Evolutionary conservation across 208 protist species (phyloP).

Genomic region (Wallacemonas sp.): DNA sequence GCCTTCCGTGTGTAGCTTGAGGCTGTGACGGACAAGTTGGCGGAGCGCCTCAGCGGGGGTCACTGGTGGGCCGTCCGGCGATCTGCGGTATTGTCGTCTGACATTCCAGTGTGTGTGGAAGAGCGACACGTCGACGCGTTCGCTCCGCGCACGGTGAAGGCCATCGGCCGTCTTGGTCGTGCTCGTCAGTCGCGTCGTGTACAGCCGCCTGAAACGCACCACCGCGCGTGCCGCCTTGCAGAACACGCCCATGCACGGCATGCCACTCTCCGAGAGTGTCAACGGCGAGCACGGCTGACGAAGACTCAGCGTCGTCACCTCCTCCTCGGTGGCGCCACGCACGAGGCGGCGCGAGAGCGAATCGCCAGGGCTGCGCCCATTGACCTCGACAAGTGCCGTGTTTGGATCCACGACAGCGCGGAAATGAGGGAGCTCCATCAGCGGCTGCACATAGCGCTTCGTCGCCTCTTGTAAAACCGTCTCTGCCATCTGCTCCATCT

Average conservation of each 20-base stretch:
- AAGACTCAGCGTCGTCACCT: background rate
- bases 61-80: background rate
- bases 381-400: background rate
- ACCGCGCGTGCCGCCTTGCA: background rate
- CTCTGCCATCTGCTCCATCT: constrained; percentile 10
- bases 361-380: background rate
- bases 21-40: constrained; percentile 15
- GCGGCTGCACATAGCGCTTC: constrained; percentile 3
- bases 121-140: constrained; percentile 4
- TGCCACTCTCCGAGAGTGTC: background rate
- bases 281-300: constrained; percentile 2
- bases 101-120: constrained; percentile 11
- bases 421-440: background rate
- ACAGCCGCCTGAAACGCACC: constrained; percentile 3
- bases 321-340: background rate
- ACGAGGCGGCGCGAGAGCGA: background rate
- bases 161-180: background rate
- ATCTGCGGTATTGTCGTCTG: background rate
- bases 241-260: constrained; percentile 11
- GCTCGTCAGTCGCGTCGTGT: constrained; percentile 1
- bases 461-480: constrained; percentile 11
- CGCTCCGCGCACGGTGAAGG: background rate
- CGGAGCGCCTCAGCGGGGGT: constrained; percentile 8
- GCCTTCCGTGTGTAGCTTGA: constrained; percentile 24
- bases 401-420: background rate